These are phyloP conservation scores for Beauveria brongniartii DNA, from an alignment of 2,329 filamentous ascomycete genomes.

Conservation along the genomic window DNA sequence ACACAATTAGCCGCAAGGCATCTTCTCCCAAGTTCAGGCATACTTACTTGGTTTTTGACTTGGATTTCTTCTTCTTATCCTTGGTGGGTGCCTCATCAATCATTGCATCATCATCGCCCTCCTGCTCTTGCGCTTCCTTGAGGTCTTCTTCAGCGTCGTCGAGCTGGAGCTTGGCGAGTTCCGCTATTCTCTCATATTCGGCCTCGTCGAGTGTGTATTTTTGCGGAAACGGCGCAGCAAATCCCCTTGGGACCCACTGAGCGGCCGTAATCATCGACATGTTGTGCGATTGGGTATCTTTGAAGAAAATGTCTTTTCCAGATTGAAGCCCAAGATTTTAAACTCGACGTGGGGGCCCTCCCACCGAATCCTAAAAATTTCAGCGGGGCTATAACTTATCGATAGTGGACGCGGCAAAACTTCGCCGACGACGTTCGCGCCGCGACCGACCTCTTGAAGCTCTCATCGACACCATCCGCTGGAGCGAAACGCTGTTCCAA, in stretches of 20 bases:
- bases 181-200: conserved; percentile 68
- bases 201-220: conserved; percentile 70
- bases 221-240: conserved; percentile 65
- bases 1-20: conserved; percentile 15
- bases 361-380: conserved; percentile 10
- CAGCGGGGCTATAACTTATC: conserved; percentile 13
- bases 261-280: conserved; percentile 73
- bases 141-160: conserved; percentile 88
- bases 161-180: conserved; percentile 68
- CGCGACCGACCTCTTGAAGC: neutral
- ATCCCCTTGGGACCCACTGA: conserved; percentile 68
- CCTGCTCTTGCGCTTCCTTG: conserved; percentile 54
- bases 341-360: conserved; percentile 4
- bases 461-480: neutral
- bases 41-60: conserved; percentile 33
- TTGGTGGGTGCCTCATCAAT: conserved; percentile 24
- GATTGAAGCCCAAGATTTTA: conserved; percentile 9
- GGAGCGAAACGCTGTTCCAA: neutral
- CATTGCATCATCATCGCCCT: conserved; percentile 26
- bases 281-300: conserved; percentile 23
- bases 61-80: conserved; percentile 17
- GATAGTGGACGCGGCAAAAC: conserved; percentile 13
- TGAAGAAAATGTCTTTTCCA: neutral
- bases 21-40: neutral
- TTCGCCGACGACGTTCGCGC: neutral